These are phyloP conservation scores for Peniophora sp. DNA, from an alignment of 1,284 basidiomycete species.

Conservation along the genomic window DNA sequence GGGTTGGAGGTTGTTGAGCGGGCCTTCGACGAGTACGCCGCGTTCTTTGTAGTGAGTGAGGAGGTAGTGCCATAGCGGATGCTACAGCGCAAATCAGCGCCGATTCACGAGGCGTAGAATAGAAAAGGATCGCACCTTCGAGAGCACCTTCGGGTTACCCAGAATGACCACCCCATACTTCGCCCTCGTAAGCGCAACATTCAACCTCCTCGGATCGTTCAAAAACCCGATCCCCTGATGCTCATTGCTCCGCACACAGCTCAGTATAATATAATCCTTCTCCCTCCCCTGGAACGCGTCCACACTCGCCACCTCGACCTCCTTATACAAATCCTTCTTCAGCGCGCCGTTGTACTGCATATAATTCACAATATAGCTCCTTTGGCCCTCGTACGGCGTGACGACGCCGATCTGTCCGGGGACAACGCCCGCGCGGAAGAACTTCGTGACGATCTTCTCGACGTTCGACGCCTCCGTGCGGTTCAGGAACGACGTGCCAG, in stretches of 20 bases:
- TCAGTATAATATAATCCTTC: slow-evolving; percentile 99
- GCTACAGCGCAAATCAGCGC: slow-evolving; percentile 40
- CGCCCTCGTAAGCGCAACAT: slow-evolving; percentile 95
- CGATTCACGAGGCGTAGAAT: slow-evolving; percentile 4
- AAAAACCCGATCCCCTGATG: slow-evolving; percentile 99
- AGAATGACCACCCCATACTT: slow-evolving; percentile 98
- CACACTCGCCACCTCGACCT: slow-evolving; percentile 97
- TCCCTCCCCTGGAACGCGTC: slow-evolving; percentile 99
- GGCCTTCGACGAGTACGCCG: slow-evolving; percentile 90
- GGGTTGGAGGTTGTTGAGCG: slow-evolving; percentile 91
- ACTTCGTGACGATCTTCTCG: slow-evolving; percentile 99
- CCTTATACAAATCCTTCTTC: slow-evolving; percentile 99
- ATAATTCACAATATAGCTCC: slow-evolving; percentile 98
- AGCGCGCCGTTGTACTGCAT: slow-evolving; percentile 99
- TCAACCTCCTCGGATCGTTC: slow-evolving; percentile 94
- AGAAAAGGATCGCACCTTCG: slow-evolving; percentile 65
- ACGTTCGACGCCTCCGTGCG: slow-evolving; percentile 97
- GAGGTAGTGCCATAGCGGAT: slow-evolving; percentile 97
- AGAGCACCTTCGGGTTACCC: slow-evolving; percentile 97
- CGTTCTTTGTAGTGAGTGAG: slow-evolving; percentile 99
- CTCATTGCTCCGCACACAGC: slow-evolving; percentile 98
- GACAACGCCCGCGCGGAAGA: slow-evolving; percentile 97
- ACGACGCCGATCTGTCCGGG: slow-evolving; percentile 97
- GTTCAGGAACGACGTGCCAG: slow-evolving; percentile 97
- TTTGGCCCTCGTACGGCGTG: slow-evolving; percentile 97